These are phyloP conservation scores for Scutellaria minor DNA, from an alignment of 257 asterid species.

Conservation along the genomic window DNA sequence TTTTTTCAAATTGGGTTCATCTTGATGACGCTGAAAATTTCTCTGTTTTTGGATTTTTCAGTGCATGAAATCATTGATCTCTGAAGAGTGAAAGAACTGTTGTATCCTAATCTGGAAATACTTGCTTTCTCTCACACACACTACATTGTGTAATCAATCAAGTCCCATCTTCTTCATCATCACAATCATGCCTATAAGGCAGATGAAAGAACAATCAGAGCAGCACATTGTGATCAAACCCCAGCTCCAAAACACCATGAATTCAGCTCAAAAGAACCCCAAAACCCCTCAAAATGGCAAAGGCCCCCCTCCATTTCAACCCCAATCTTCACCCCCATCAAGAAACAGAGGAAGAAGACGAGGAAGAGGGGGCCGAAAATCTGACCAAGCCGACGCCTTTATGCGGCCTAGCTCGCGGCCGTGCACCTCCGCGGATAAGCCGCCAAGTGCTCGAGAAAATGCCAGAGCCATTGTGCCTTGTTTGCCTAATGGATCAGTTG, in stretches of 20 bases:
- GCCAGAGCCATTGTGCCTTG: constrained; percentile 40
- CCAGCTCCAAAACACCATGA: constrained; percentile 56
- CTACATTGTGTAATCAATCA: constrained; percentile 26
- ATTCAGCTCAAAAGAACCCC: constrained; percentile 52
- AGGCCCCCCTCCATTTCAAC: constrained; percentile 52
- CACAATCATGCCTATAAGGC: constrained; percentile 82
- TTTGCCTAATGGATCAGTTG: constrained; percentile 36
- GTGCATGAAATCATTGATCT: constrained; percentile 58
- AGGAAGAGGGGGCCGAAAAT: constrained; percentile 82
- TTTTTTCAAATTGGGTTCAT: constrained; percentile 43
- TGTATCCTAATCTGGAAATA: constrained; percentile 27
- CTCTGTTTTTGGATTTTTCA: constrained; percentile 56
- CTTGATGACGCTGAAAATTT: constrained; percentile 51
- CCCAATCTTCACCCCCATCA: constrained; percentile 71
- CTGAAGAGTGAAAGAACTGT: constrained; percentile 39
- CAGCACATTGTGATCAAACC: constrained; percentile 75
- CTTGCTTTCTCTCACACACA: not conserved
- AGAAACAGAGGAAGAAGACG: constrained; percentile 79
- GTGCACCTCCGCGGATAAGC: constrained; percentile 68
- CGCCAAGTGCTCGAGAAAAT: constrained; percentile 46
- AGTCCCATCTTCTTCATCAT: constrained; percentile 26
- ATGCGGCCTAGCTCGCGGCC: constrained; percentile 92
- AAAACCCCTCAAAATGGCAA: constrained; percentile 64
- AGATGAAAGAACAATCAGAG: constrained; percentile 74
- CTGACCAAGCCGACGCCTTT: constrained; percentile 76